Conservation (phyloP, 1,284 basidiomycete species). For the Moesziomyces parantarcticus region DNA sequence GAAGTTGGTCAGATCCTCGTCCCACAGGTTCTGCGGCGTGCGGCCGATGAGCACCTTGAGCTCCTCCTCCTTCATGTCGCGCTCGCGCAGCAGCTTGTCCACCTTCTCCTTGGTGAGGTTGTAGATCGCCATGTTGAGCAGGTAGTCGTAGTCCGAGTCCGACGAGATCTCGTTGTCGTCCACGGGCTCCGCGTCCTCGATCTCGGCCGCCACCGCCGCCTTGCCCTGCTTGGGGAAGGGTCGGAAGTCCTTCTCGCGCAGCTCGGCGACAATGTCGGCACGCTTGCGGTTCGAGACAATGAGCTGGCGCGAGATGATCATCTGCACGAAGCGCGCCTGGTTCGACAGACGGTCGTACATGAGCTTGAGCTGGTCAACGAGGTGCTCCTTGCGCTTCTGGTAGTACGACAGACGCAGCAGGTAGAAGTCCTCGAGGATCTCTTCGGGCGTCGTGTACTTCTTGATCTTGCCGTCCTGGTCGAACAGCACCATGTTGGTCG, state of each 20-base stretch:
- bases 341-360: constrained; percentile 89
- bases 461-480: constrained; percentile 96
- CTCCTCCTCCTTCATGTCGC: constrained; percentile 84
- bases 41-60: constrained; percentile 82
- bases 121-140: constrained; percentile 94
- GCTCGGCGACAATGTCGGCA: constrained; percentile 82
- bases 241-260: constrained; percentile 83
- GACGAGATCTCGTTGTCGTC: constrained; percentile 73
- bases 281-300: constrained; percentile 92
- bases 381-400: constrained; percentile 82
- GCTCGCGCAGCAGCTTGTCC: constrained; percentile 83
- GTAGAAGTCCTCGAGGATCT: constrained; percentile 94
- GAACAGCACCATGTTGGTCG: constrained; percentile 98
- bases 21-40: constrained; percentile 88
- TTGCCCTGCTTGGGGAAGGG: constrained; percentile 85
- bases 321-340: constrained; percentile 95
- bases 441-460: constrained; percentile 88
- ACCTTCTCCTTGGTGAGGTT: constrained; percentile 96
- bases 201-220: constrained; percentile 76
- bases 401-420: constrained; percentile 86
- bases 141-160: constrained; percentile 88
- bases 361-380: constrained; percentile 84
- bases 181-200: constrained; percentile 69
- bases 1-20: constrained; percentile 86
- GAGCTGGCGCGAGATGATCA: constrained; percentile 92